These are phyloP conservation scores for Didymella segeticola DNA, from an alignment of 2,329 filamentous ascomycete genomes.

Conservation along the genomic window DNA sequence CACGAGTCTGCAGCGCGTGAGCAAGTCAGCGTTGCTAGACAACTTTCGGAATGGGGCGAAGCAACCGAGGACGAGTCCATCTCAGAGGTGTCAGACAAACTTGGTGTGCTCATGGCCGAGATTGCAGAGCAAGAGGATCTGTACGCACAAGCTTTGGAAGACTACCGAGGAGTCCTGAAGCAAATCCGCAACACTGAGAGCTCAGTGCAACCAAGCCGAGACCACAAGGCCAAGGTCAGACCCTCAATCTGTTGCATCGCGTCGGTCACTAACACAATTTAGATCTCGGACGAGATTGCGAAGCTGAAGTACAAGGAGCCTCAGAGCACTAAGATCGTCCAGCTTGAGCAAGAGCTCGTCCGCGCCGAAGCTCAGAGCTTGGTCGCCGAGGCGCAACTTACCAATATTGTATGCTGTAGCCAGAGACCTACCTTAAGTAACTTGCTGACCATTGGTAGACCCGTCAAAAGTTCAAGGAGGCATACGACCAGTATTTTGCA, in stretches of 20 bases:
- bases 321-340: constrained; percentile 78
- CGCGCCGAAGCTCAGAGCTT: constrained; percentile 94
- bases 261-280: constrained; percentile 14
- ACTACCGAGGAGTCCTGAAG: constrained; percentile 83
- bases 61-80: constrained; percentile 85
- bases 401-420: constrained; percentile 72
- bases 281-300: constrained; percentile 88
- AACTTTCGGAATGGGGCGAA: constrained; percentile 97
- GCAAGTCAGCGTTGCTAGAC: constrained; percentile 81
- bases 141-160: constrained; percentile 87
- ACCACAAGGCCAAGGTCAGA: constrained; percentile 75
- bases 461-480: constrained; percentile 93
- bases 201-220: constrained; percentile 90
- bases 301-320: constrained; percentile 93
- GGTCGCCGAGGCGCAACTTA: constrained; percentile 94
- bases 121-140: constrained; percentile 91
- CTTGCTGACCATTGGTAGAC: constrained; percentile 64
- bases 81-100: constrained; percentile 91
- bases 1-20: constrained; percentile 87
- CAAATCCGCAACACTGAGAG: constrained; percentile 93
- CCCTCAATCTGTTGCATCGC: constrained; percentile 2
- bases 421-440: background rate
- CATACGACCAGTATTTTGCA: constrained; percentile 85
- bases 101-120: constrained; percentile 90
- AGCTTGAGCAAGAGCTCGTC: constrained; percentile 94